These are phyloP conservation scores for Sclerotinia sclerotiorum DNA, from an alignment of 2,329 filamentous ascomycete genomes.

Conservation along the genomic window DNA sequence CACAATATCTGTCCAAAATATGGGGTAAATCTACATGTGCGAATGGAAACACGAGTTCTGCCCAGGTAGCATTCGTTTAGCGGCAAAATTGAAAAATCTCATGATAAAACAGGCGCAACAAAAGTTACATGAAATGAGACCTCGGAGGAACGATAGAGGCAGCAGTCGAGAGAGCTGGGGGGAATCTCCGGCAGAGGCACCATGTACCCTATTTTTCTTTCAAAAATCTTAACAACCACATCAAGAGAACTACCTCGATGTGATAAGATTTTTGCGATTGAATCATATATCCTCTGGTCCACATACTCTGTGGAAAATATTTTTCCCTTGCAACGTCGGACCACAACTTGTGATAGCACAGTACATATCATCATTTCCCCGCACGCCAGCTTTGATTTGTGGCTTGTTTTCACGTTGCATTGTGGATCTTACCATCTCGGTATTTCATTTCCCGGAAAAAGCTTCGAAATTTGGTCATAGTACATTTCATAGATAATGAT, in stretches of 20 bases:
- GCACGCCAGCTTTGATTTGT: background rate
- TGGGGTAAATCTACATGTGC: slow-evolving; percentile 1
- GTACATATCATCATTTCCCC: background rate
- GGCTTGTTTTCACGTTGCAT: background rate
- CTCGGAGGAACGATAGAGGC: background rate
- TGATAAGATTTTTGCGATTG: too few species aligned
- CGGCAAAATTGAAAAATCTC: slow-evolving; percentile 4
- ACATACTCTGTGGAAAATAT: too few species aligned
- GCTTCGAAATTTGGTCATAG: background rate
- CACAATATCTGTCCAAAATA: background rate
- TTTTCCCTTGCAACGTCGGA: background rate
- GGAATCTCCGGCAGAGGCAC: background rate
- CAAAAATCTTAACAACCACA: background rate
- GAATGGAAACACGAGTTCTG: background rate
- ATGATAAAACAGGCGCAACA: background rate
- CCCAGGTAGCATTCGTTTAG: slow-evolving; percentile 1
- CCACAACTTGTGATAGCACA: too few species aligned
- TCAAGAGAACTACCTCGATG: slow-evolving; percentile 13
- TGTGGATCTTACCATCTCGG: slow-evolving; percentile 12
- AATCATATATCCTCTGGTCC: background rate
- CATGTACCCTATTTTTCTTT: background rate
- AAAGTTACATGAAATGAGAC: background rate
- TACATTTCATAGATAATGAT: background rate
- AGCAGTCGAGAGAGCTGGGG: background rate
- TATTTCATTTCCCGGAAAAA: background rate